phyloP scores from a whole-genome alignment of 2,329 filamentous ascomycete genomes.

The Talaromyces pinophilus region DNA sequence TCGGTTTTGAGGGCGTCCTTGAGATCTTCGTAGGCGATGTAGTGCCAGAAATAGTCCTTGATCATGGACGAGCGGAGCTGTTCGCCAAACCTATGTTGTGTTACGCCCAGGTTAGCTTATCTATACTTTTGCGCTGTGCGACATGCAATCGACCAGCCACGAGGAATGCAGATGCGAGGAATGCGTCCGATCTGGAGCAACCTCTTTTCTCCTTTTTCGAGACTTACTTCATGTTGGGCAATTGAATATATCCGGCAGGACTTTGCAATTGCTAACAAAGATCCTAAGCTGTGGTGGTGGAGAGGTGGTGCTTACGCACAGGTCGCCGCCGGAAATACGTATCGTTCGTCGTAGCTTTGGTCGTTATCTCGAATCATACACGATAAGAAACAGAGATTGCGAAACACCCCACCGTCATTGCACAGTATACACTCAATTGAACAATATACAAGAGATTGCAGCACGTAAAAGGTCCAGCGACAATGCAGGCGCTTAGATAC shows the following conservation, averaged over 20 bases:
- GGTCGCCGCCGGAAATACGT: background rate
- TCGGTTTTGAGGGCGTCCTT: conserved; percentile 82
- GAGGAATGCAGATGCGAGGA: conserved; percentile 2
- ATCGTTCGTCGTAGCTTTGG: conserved; percentile 3
- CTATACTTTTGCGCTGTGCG: background rate
- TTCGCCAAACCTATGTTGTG: conserved; percentile 73
- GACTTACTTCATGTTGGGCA: conserved; percentile 6
- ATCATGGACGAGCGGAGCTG: conserved; percentile 95
- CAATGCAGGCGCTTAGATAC: background rate
- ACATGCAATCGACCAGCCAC: background rate
- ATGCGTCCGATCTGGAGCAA: background rate
- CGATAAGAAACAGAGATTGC: background rate
- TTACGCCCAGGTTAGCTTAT: conserved; percentile 6
- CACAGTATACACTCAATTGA: conserved; percentile 3
- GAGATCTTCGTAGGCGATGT: conserved; percentile 91
- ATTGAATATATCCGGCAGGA: background rate
- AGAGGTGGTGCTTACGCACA: background rate
- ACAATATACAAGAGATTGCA: background rate
- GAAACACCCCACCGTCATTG: background rate
- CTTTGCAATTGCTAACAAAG: background rate
- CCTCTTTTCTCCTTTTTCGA: background rate
- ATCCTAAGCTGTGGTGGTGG: background rate
- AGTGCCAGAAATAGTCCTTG: conserved; percentile 96
- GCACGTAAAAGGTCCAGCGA: background rate
- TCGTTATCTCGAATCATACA: conserved; percentile 1